Conservation (phyloP, 208 protist species). For the Acanthamoeba culbertsoni region DNA sequence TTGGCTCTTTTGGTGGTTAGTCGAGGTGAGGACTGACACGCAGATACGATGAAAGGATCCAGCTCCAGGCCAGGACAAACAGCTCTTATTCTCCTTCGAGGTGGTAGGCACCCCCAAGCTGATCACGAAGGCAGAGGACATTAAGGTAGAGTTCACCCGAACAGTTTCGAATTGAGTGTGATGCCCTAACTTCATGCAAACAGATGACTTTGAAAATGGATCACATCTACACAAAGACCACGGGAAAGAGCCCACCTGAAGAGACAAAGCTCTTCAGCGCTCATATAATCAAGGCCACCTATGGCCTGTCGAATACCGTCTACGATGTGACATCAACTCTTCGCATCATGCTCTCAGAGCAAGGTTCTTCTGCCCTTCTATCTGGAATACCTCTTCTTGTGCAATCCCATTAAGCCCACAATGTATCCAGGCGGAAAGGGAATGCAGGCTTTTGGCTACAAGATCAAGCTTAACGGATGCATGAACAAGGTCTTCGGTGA, state of each 20-base stretch:
- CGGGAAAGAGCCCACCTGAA: background rate
- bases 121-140: background rate
- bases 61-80: background rate
- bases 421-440: conserved; percentile 11
- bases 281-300: background rate
- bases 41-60: too few relatives aligned
- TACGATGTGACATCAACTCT: background rate
- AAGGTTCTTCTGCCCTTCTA: background rate
- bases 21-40: background rate
- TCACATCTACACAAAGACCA: conserved; percentile 7
- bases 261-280: background rate
- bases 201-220: conserved; percentile 30
- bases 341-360: conserved; percentile 1
- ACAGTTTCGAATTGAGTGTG: too few relatives aligned
- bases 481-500: conserved; percentile 51
- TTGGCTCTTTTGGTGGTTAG: background rate
- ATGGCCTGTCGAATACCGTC: background rate
- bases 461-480: background rate
- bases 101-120: conserved; percentile 33
- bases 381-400: background rate
- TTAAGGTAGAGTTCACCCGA: conserved; percentile 6
- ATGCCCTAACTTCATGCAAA: too few relatives aligned
- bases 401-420: background rate
- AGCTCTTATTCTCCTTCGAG: conserved; percentile 12
- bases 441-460: background rate